Evolutionary conservation across 768 basidiomycete genomes (phyloP), one percentile per base, ranked within the genome.

Genomic region (Tylopilus subfusipes): DNA sequence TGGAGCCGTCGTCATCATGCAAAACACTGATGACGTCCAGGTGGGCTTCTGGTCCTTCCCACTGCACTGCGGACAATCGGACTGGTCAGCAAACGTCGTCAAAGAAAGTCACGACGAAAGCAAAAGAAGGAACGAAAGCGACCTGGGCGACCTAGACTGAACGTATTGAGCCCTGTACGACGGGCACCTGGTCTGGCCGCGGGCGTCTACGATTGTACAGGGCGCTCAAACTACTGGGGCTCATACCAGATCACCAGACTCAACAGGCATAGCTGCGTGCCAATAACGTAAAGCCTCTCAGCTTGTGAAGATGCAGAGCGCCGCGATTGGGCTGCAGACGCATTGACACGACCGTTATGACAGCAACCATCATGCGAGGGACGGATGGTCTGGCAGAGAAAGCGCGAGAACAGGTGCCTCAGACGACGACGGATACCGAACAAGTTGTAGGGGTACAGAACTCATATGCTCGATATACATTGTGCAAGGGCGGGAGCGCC

Each of bases 11-110:
- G 5, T 65, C 48, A 9, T 60, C 54, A 42, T 60, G 53, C 21
- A 48, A 58, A 22, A 60, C 39, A 27, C 65, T 44, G 60, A 63
- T 66, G 42, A 63, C 62, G 56, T 78, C 79, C 57, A 87, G 82
- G 42, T 84, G 57, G 5, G 79, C 82, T 19, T 83, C 82, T 25
- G 76, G 71, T 1, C 82, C 86, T 65, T 92, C 88, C 86, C 87
- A 91, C 59, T 78, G 69, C 83, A 83, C 89, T 91, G 68, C 40
- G 54, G 68, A 65, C 56, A 51, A 59, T 64, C 38, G 57, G 62
- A 59, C 52, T 62, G 54, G 63, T 68, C 61, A 70, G 73, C 67
- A 63, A 58, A 58, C 25, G 50, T 60, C 53, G 53, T 30, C 44
- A 57, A 52, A 12, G 18, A 53, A 53, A 52, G 60, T 52, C 54